A percentile compares a stretch with the other conserved stretches of the same genome.
These are phyloP conservation scores for Talaromyces sp. DNA, from an alignment of 2,329 filamentous ascomycete species.

Conservation along the genomic window DNA sequence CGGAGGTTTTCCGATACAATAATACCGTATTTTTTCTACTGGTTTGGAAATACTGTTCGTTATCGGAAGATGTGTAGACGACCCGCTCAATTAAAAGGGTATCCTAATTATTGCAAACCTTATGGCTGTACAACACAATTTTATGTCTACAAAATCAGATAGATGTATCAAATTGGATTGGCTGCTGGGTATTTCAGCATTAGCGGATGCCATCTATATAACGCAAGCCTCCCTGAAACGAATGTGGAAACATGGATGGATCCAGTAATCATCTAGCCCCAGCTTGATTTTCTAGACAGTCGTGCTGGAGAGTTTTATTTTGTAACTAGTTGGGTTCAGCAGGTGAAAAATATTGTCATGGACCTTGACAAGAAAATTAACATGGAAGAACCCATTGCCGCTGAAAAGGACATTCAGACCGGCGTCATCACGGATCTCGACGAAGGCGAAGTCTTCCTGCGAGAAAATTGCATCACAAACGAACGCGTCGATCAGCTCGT, in stretches of 20 bases:
- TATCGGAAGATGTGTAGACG: constrained; percentile 1
- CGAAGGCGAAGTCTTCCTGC: constrained; percentile 1
- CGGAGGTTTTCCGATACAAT: constrained; percentile 2
- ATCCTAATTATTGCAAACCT: not conserved
- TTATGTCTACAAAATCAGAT: no score
- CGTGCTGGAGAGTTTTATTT: not conserved
- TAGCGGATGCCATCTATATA: not conserved
- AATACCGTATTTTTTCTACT: not conserved
- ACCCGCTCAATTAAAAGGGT: not conserved
- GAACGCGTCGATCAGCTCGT: not conserved
- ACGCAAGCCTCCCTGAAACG: not conserved
- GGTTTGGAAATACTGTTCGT: not conserved
- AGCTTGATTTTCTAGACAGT: not conserved
- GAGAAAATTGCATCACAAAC: not conserved
- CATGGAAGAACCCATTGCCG: not conserved
- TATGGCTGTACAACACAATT: no score
- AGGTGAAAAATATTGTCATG: not conserved
- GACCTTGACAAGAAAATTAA: not conserved
- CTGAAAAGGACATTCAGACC: not conserved
- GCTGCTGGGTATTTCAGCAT: not conserved
- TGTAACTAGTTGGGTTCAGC: no score
- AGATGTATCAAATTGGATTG: not conserved
- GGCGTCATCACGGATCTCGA: not conserved
- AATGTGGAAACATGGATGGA: not conserved
- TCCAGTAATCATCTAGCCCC: not conserved